Conservation (phyloP, 305 asterid species). For the Solanum hybrid region DNA sequence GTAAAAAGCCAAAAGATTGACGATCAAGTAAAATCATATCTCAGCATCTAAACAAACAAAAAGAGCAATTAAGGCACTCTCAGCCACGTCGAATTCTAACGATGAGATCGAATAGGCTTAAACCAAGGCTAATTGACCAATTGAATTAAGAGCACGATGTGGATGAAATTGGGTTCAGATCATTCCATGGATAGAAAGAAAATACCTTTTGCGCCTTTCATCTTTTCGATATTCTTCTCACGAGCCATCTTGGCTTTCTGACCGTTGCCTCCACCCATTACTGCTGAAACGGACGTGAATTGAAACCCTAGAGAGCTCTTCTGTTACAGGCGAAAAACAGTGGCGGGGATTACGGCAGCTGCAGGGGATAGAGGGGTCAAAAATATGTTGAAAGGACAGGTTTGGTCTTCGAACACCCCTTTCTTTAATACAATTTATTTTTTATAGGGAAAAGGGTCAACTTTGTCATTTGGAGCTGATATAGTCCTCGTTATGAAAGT, state of each 20-base stretch:
- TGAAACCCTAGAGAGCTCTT: background rate
- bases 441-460: too few species aligned
- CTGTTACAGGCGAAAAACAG: background rate
- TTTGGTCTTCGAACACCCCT: background rate
- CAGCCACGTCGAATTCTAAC: background rate
- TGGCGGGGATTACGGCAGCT: background rate
- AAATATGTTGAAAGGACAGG: background rate
- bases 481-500: too few species aligned
- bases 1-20: background rate
- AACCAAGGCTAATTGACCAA: background rate
- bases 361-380: background rate
- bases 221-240: constrained; percentile 41
- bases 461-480: too few species aligned
- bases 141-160: background rate
- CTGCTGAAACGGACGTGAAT: background rate
- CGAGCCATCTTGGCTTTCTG: constrained; percentile 55
- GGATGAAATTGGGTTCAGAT: background rate
- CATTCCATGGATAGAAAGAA: background rate
- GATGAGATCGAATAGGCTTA: background rate
- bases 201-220: constrained; percentile 32
- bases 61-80: background rate
- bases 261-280: constrained; percentile 50
- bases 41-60: background rate
- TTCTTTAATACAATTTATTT: background rate
- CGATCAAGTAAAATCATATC: background rate